Evolutionary conservation across 1,284 basidiomycete genomes (phyloP), one percentile per base, ranked within the genome.

Genomic region (Clitocybe nebularis): DNA sequence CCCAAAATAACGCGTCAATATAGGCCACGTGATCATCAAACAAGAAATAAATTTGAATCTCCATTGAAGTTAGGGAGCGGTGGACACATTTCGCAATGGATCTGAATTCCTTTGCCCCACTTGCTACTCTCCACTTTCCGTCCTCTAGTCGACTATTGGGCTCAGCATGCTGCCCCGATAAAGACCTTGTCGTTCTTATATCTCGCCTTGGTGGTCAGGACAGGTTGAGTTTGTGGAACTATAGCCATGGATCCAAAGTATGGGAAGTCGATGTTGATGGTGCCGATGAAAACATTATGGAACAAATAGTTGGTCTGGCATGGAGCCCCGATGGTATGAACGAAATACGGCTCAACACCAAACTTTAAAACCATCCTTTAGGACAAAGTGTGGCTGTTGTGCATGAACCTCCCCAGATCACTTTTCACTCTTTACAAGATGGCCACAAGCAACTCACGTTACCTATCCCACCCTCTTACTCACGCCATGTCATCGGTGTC

Each of bases 321-420:
- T 91, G 88, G 88, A 88, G 86, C 60, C 86, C 88, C 3, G 84
- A 85, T 61, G 85, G 87, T 87, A 64, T 50, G 69, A 51, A 30
- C 14, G 40, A 36, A 44, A 44, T 24, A 17, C 39, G 25, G 34
- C 37, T 21, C 25, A 44, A 46, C 23, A 38, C 43, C 39, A 48
- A 56, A 43, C 50, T 50, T 38, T 49, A n/a, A n/a, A n/a, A n/a
- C 44, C 36, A 28, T 43, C 28, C 46, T 45, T 34, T 40, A 89
- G 86, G 84, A 39, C 81, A 84, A 57, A 80, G 71, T 34, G 76
- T 89, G 52, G 84, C 82, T 16, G 72, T 87, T n/a, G 71, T 79
- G 26, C 81, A 84, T 48, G 69, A 85, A 52, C 85, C 84, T 22
- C 74, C 80, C 22, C 69, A 73, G 22, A 61, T 90, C 32, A 79